A percentile compares a stretch with the other conserved stretches of the same genome.
Conservation (phyloP, 2,329 filamentous ascomycete species). For the Paecilomyces sp. region DNA sequence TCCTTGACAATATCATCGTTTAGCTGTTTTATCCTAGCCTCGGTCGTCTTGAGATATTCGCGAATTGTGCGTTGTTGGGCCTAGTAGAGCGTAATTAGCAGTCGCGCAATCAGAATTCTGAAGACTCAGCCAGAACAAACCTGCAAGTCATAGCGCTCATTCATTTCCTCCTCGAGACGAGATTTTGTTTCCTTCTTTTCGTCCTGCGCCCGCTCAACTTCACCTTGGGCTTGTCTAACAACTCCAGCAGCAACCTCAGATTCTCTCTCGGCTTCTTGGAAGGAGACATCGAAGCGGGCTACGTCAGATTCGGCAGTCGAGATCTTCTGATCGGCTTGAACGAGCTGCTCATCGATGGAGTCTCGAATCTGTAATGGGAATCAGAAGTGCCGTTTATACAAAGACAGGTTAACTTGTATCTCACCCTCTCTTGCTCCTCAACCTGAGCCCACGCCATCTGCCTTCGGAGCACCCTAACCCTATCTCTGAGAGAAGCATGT, state of each 20-base stretch:
- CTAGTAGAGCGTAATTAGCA: constrained; percentile 31
- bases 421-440: constrained; percentile 59
- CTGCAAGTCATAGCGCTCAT: constrained; percentile 48
- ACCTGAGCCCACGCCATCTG: constrained; percentile 88
- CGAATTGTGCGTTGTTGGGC: constrained; percentile 61
- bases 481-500: constrained; percentile 57
- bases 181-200: constrained; percentile 45
- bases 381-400: background rate
- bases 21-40: constrained; percentile 34
- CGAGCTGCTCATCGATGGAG: constrained; percentile 28
- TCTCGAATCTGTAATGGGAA: constrained; percentile 23
- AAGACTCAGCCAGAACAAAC: constrained; percentile 14
- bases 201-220: constrained; percentile 37
- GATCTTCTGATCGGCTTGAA: constrained; percentile 41
- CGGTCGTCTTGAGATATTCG: constrained; percentile 48
- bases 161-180: constrained; percentile 48
- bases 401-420: constrained; percentile 1
- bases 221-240: constrained; percentile 38
- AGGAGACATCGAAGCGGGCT: constrained; percentile 37
- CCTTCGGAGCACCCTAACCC: constrained; percentile 51
- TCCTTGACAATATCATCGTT: constrained; percentile 42
- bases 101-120: constrained; percentile 7
- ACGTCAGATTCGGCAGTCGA: constrained; percentile 38
- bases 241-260: constrained; percentile 33
- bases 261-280: constrained; percentile 35